Conservation (phyloP, 2,329 filamentous ascomycete species). For the Penicillium sp. region DNA sequence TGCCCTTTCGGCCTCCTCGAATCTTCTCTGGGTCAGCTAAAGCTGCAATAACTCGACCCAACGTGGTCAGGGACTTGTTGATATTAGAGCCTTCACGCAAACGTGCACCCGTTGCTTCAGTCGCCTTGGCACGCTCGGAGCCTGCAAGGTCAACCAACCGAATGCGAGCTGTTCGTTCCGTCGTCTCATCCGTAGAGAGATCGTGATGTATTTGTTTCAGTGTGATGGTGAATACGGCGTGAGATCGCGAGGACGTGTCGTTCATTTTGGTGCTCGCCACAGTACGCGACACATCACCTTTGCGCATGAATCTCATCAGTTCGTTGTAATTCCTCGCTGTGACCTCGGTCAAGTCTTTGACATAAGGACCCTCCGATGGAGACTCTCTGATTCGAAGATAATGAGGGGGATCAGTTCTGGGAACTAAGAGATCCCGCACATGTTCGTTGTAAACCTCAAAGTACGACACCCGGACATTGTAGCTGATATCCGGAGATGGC, state of each 20-base stretch:
- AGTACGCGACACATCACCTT: constrained; percentile 81
- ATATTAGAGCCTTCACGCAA: constrained; percentile 95
- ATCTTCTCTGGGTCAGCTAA: constrained; percentile 68
- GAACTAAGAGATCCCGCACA: constrained; percentile 84
- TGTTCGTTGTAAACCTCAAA: constrained; percentile 99
- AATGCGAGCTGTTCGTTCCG: constrained; percentile 88
- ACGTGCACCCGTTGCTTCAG: constrained; percentile 85
- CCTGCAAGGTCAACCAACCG: constrained; percentile 91
- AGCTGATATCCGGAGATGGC: constrained; percentile 85
- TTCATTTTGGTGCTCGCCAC: constrained; percentile 98
- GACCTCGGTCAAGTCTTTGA: constrained; percentile 91
- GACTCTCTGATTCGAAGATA: constrained; percentile 98
- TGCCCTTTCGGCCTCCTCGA: constrained; percentile 53
- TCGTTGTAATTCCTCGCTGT: constrained; percentile 82
- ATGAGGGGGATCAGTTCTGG: constrained; percentile 70
- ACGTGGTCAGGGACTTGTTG: constrained; percentile 95
- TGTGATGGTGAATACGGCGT: constrained; percentile 97
- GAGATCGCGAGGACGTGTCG: constrained; percentile 91
- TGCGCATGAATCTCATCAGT: constrained; percentile 83
- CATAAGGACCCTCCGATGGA: constrained; percentile 88
- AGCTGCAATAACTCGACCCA: constrained; percentile 91
- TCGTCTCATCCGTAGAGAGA: constrained; percentile 94
- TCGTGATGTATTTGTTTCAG: constrained; percentile 98
- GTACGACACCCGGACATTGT: constrained; percentile 95
- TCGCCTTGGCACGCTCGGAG: constrained; percentile 89